Evolutionary conservation across 1,284 basidiomycete species (phyloP), one percentile per base, ranked within the genome.

Genomic region (Fomitiporia mediterranea): DNA sequence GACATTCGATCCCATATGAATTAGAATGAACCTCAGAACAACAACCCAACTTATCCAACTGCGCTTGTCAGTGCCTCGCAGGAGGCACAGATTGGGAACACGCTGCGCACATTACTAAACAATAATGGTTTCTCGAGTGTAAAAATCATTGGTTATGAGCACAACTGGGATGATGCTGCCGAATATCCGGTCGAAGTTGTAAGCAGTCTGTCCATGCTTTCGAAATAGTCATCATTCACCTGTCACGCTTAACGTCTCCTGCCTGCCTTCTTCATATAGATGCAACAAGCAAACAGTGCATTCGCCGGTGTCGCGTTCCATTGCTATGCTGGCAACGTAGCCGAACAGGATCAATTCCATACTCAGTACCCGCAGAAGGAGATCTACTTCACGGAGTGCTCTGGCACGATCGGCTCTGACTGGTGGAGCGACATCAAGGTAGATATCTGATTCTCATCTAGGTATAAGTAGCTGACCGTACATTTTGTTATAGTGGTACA

Each of bases 391-490:
- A 79, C 78, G 2, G 80, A 81, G 57, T 80, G 80, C 62, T 68
- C 76, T 7, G 78, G 79, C n/a, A 66, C 63, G 3, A 65, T 74
- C 47, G 76, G 76, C 25, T 79, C 78, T n/a, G 85, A 89, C 66
- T 89, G 86, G 86, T 90, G 86, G 86, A 73, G 69, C 55, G 84
- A 89, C 61, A 83, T 88, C 68, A 88, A 88, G 76, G 84, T 81
- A 62, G n/a, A 63, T 63, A 50, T 8, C 27, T 27, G 19, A 34
- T 30, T 56, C 39, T 27, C 2, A 9, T 28, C 40, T 34, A 15
- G 5, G 15, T 15, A 30, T n/a, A 11, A 40, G 21, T 13, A 27
- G 50, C 47, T 43, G 55, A 60, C 21, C 51, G 17, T 38, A 21
- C 7, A 3, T 13, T 56, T 17, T 21, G 52, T 54, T 30, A 23